Evolutionary conservation across 768 basidiomycete genomes (phyloP), one percentile per base, ranked within the genome.

Genomic region (Russula sp.): DNA sequence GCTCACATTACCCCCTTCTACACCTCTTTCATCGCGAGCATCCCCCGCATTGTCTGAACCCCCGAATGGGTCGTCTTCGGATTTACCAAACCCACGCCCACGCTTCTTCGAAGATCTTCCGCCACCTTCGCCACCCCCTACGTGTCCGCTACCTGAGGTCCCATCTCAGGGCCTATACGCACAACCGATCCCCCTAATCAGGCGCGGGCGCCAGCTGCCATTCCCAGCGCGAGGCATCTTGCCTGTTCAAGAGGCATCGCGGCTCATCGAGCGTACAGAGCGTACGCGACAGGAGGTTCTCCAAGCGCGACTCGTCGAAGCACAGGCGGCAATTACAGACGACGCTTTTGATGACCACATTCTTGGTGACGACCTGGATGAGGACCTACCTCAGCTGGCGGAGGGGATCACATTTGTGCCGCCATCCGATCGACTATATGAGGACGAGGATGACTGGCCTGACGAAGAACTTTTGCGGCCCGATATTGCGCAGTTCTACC

Each of bases 191-290:
- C 58, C 62, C 14, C 4, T 43, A 6, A 54, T 58, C 34, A 75
- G 75, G 61, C 74, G 83, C 16, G 83, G 82, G 13, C 75, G 76
- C 42, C 77, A 81, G 66, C 65, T 75, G 14, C 81, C 83, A 0
- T 83, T 83, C 72, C 82, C 83, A 25, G 55, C 75, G n/a, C 72
- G 71, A 10, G 80, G 80, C 20, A 63, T 80, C n/a, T 59, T 74
- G 7, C 70, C 60, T 52, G 70, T 52, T 39, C 64, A 58, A 57
- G 67, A 66, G 36, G 66, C 67, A 32, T 58, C 66, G 7, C 55
- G 60, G 46, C 65, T 67, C 29, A 59, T 69, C 48, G 69, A 64
- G 35, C 62, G 66, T 34, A 63, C 68, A 34, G 42, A 42, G 20
- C 56, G 54, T 29, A 54, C 35, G 8, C 41, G 56, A 18, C 53